Conservation (phyloP, 2,329 filamentous ascomycete genomes). For the Monosporascus cannonballus region DNA sequence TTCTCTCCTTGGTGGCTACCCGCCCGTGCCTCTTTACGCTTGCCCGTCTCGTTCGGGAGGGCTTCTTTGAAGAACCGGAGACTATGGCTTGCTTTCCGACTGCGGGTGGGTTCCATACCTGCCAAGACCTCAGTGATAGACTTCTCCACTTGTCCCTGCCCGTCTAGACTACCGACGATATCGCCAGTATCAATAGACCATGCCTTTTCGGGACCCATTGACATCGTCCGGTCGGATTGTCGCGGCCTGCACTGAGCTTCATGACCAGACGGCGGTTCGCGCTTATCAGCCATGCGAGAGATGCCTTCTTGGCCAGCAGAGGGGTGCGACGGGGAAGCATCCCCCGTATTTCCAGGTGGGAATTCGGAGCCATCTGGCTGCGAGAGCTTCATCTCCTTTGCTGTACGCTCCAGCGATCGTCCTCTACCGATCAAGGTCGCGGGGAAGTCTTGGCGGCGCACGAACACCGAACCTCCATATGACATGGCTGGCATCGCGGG, state of each 20-base stretch:
- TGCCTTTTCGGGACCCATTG: constrained; percentile 48
- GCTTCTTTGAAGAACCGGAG: constrained; percentile 63
- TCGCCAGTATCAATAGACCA: constrained; percentile 57
- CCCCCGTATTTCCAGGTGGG: constrained; percentile 23
- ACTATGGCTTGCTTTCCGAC: constrained; percentile 62
- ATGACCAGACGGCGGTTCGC: constrained; percentile 16
- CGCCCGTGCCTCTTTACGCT: constrained; percentile 42
- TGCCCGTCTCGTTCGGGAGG: constrained; percentile 51
- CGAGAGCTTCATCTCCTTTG: constrained; percentile 32
- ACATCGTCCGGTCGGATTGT: constrained; percentile 36
- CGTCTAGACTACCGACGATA: constrained; percentile 41
- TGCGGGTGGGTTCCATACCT: constrained; percentile 57
- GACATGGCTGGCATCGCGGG: constrained; percentile 25
- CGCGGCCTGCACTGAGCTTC: constrained; percentile 29
- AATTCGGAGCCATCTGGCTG: constrained; percentile 20
- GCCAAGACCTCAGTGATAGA: constrained; percentile 58
- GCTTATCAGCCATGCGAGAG: constrained; percentile 12
- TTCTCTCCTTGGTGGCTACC: constrained; percentile 33
- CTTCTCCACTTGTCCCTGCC: constrained; percentile 57
- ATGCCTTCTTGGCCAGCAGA: constrained; percentile 5
- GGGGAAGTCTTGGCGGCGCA: constrained; percentile 29
- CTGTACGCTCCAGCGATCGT: constrained; percentile 37
- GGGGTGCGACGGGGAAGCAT: constrained; percentile 25
- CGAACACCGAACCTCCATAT: constrained; percentile 28
- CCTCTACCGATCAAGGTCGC: constrained; percentile 26